Evolutionary conservation across 2,329 filamentous ascomycete species (phyloP), one percentile per base, ranked within the genome.

Genomic region (Fusarium mangiferae): DNA sequence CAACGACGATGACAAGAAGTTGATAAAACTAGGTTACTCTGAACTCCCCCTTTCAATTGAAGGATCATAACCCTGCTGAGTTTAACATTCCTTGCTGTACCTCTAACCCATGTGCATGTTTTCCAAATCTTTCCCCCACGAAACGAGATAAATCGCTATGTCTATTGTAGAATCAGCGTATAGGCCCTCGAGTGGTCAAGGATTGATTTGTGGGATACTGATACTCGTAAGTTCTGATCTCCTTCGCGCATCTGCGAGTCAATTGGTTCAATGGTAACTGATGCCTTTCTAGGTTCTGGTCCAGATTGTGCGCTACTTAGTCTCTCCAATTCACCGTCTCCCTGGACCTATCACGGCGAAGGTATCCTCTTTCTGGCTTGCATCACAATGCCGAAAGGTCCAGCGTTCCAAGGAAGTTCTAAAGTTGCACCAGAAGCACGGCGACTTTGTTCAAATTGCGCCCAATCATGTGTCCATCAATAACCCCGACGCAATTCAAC

Each of bases 381-480:
- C 52, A 41, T 39, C 20, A 5, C 52, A n/a, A 14, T 55, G 52
- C 7, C 26, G 18, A 30, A 41, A 55, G 2, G 52, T 55, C 6
- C 52, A 20, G 13, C 52, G 52, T 12, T 55, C 52, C 1, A 14
- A 41, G 2, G 26, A 14, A 41, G 24, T 55, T 4, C 3, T 55
- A 6, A 10, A 55, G 3, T 18, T 55, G 6, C 52, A 55, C 6
- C 15, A 18, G 4, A 42, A 55, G 4, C 26, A 30, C 22, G 36
- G 52, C 11, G 41, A 58, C 17, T 46, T 58, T 4, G 30, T 58
- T 17, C 55, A 20, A 13, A 36, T 58, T 22, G 55, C n/a, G 10
- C 55, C 55, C 13, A 58, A 46, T 20, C 41, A 58, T 10, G 30
- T 58, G 6, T 58, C 55, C 6, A 35, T 58, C 10, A 46, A 18